phyloP scores from a whole-genome alignment of 768 basidiomycete genomes.

The Steccherinum ochraceum region DNA sequence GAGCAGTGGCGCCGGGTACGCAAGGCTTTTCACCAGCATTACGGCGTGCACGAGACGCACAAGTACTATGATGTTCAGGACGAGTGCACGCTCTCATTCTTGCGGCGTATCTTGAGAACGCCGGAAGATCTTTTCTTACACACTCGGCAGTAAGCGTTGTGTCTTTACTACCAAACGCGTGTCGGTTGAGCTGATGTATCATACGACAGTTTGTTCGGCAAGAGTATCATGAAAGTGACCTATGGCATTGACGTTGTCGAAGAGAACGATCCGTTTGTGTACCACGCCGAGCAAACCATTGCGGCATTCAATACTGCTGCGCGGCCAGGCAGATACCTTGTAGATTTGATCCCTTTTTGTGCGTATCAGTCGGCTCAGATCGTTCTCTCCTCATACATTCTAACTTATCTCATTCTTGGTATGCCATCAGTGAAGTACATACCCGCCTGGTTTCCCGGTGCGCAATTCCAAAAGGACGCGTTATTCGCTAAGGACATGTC shows the following conservation, averaged over 20 bases:
- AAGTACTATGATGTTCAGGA: background rate
- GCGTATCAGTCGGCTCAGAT: too few relatives aligned
- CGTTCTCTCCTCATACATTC: background rate
- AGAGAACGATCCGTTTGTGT: slow-evolving; percentile 10
- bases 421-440: slow-evolving; percentile 6
- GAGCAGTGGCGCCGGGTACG: slow-evolving; percentile 7
- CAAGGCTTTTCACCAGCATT: slow-evolving; percentile 9
- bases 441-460: slow-evolving; percentile 6
- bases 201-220: slow-evolving; percentile 5
- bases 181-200: background rate
- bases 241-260: slow-evolving; percentile 14
- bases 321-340: slow-evolving; percentile 9
- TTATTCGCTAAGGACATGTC: background rate
- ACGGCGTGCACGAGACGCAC: slow-evolving; percentile 1
- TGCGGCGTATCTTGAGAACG: slow-evolving; percentile 1
- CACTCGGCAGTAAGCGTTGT: slow-evolving; percentile 8
- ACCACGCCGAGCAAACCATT: slow-evolving; percentile 3
- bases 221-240: slow-evolving; percentile 10
- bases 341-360: slow-evolving; percentile 8
- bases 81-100: slow-evolving; percentile 2
- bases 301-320: slow-evolving; percentile 4
- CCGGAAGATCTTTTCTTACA: slow-evolving; percentile 8
- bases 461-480: slow-evolving; percentile 1
- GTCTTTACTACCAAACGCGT: too few relatives aligned
- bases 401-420: background rate